Evolutionary conservation across 495 filamentous ascomycete species (phyloP).

Genomic region (Tuber microsphaerosporum): DNA sequence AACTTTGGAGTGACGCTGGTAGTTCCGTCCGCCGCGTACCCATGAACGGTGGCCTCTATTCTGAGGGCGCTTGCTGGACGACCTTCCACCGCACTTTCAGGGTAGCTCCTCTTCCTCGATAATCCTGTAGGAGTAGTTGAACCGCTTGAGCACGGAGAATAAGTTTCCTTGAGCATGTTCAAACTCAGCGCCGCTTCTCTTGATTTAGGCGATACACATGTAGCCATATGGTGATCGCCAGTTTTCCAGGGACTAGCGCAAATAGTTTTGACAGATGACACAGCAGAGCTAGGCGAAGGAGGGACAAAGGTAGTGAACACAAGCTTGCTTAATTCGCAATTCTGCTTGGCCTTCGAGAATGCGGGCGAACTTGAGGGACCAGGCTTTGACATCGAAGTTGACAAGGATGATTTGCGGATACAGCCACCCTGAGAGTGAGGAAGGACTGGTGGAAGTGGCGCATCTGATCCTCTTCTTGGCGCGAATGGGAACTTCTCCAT

Average conservation of each 20-base stretch:
- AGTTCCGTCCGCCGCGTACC: constrained; percentile 20
- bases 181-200: constrained; percentile 34
- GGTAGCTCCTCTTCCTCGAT: constrained; percentile 34
- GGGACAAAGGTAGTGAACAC: constrained; percentile 12
- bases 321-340: constrained; percentile 22
- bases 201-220: constrained; percentile 36
- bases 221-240: constrained; percentile 13
- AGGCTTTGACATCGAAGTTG: constrained; percentile 22
- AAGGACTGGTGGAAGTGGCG: background rate
- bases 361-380: constrained; percentile 22
- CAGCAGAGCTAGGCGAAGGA: constrained; percentile 12
- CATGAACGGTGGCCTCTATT: constrained; percentile 24
- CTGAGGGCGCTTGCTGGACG: constrained; percentile 22
- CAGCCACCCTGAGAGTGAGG: constrained; percentile 9
- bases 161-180: constrained; percentile 35
- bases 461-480: constrained; percentile 20
- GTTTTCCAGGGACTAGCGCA: background rate
- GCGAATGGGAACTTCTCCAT: constrained; percentile 37
- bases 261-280: constrained; percentile 7
- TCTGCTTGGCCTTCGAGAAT: constrained; percentile 26
- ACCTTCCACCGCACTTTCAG: constrained; percentile 26
- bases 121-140: constrained; percentile 33
- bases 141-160: constrained; percentile 34
- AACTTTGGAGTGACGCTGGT: constrained; percentile 36
- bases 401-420: constrained; percentile 28